Evolutionary conservation across 2,329 filamentous ascomycete genomes (phyloP).

Genomic region (Rhexocercosporidium sp.): DNA sequence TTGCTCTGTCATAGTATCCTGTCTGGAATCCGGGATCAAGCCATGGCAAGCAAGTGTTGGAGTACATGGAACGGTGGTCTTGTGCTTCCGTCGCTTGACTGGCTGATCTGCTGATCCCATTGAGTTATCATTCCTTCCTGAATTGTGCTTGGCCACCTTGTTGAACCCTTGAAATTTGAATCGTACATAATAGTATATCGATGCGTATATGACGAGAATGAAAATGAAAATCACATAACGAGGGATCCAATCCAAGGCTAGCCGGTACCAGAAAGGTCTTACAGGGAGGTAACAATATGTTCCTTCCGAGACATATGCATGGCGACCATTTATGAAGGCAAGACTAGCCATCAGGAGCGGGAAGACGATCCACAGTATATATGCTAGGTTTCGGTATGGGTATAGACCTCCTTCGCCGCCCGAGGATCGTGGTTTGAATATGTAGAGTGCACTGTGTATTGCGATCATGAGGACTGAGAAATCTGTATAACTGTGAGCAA

Average conservation of each 20-base stretch:
- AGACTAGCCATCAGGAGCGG: conserved; percentile 65
- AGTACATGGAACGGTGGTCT: conserved; percentile 31
- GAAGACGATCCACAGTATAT: conserved; percentile 59
- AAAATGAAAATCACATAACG: conserved; percentile 70
- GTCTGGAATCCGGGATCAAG: conserved; percentile 34
- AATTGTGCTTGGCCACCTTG: conserved; percentile 22
- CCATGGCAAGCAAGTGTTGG: conserved; percentile 38
- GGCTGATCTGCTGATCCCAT: neutral
- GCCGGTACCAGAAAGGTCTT: conserved; percentile 70
- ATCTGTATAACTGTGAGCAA: conserved; percentile 50
- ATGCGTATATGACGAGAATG: conserved; percentile 68
- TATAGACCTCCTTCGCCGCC: conserved; percentile 69
- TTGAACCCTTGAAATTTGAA: conserved; percentile 42
- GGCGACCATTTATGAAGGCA: conserved; percentile 62
- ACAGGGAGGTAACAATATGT: conserved; percentile 74
- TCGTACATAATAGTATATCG: conserved; percentile 72
- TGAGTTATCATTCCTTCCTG: conserved; percentile 13
- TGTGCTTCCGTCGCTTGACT: conserved; percentile 15
- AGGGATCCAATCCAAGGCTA: conserved; percentile 74
- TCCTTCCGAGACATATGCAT: conserved; percentile 65
- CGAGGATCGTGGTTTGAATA: conserved; percentile 60
- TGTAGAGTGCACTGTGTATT: conserved; percentile 73
- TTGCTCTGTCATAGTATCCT: conserved; percentile 17
- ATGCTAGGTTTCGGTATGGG: conserved; percentile 66
- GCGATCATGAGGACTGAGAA: conserved; percentile 75